Evolutionary conservation across 805 yeast species (phyloP).

Genomic region (Sugiyamaella mastotermitis): DNA sequence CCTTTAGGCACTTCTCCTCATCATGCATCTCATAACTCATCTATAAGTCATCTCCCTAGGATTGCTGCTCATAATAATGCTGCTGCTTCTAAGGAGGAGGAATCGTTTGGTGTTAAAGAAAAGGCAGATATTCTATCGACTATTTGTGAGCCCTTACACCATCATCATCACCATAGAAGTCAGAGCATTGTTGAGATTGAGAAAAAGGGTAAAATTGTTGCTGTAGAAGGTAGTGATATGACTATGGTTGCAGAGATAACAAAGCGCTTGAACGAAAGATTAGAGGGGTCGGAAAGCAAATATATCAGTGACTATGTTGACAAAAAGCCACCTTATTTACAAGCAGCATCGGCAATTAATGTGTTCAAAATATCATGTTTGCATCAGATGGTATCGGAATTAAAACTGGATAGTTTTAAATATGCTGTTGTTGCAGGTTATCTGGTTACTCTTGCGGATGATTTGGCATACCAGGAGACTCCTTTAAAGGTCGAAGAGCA

Average conservation of each 20-base stretch:
- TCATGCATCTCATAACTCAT: too few species aligned
- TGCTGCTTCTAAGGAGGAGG: neutral
- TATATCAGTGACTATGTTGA: slow-evolving; percentile 2
- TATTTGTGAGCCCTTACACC: slow-evolving; percentile 17
- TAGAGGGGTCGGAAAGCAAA: slow-evolving; percentile 4
- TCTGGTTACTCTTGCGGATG: slow-evolving; percentile 21
- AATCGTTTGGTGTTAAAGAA: slow-evolving; percentile 14
- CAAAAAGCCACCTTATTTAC: slow-evolving; percentile 15
- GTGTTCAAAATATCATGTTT: slow-evolving; percentile 23
- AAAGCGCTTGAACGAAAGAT: slow-evolving; percentile 7
- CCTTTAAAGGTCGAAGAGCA: slow-evolving; percentile 3
- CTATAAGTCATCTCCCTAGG: too few species aligned
- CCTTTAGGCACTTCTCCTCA: slow-evolving; percentile 13
- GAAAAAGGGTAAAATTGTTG: slow-evolving; percentile 9
- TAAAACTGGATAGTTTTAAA: slow-evolving; percentile 4
- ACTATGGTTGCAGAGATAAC: slow-evolving; percentile 10
- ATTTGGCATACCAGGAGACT: slow-evolving; percentile 15
- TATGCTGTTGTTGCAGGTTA: slow-evolving; percentile 20
- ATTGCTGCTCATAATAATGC: neutral
- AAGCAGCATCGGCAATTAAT: slow-evolving; percentile 16
- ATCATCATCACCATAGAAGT: slow-evolving; percentile 1
- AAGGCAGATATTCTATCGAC: slow-evolving; percentile 22
- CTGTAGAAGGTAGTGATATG: slow-evolving; percentile 19
- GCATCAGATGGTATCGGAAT: slow-evolving; percentile 20
- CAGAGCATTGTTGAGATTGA: neutral